phyloP scores from a whole-genome alignment of 2,329 filamentous ascomycete genomes.

The Colletotrichum tamarilloi region DNA sequence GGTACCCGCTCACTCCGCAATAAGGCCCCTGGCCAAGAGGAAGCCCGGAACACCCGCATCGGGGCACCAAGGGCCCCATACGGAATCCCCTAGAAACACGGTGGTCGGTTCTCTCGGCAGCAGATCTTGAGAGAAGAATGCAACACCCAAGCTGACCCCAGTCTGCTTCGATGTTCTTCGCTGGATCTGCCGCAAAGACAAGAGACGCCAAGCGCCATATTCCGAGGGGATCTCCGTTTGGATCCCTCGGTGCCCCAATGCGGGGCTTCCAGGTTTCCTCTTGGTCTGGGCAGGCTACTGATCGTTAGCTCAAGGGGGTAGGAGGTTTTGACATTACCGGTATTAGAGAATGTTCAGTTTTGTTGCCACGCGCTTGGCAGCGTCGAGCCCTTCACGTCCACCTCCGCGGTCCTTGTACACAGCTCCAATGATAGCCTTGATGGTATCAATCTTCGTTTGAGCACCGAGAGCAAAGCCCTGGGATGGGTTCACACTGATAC shows the following conservation, averaged over 20 bases:
- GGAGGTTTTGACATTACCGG: neutral
- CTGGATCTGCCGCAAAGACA: neutral
- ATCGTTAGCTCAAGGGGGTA: neutral
- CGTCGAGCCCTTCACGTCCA: no score
- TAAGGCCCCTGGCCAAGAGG: neutral
- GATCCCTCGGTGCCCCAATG: neutral
- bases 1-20: neutral
- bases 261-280: neutral
- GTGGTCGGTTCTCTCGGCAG: neutral
- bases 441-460: no score
- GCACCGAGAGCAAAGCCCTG: no score
- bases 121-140: neutral
- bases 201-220: neutral
- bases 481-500: no score
- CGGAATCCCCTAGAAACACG: neutral
- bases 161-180: neutral
- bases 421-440: no score
- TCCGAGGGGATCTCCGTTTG: neutral
- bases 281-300: neutral
- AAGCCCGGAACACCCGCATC: neutral
- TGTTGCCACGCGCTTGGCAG: no score
- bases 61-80: neutral
- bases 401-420: no score
- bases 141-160: neutral
- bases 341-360: rapidly evolving